A percentile compares a stretch with the other conserved stretches of the same genome.
These are phyloP conservation scores for Taphrina flavorubra DNA, from an alignment of 1,139 yeast genomes.

Conservation along the genomic window DNA sequence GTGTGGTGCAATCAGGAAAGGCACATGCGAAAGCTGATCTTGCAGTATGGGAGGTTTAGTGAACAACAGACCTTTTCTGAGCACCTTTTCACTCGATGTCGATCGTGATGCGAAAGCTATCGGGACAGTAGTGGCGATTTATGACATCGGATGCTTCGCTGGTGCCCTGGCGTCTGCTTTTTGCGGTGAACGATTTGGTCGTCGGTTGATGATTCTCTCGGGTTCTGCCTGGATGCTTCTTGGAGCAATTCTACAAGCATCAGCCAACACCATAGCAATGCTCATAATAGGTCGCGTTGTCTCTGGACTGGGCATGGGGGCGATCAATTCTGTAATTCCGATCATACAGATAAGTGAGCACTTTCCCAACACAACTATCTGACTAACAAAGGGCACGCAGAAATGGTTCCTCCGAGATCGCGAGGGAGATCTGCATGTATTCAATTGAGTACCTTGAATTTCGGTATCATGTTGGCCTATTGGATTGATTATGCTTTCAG, in stretches of 20 bases:
- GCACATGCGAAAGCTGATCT: neutral
- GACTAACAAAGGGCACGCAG: slow-evolving; percentile 53
- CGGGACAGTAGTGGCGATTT: slow-evolving; percentile 74
- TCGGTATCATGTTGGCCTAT: slow-evolving; percentile 41
- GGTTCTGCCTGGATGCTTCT: slow-evolving; percentile 66
- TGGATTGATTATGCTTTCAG: slow-evolving; percentile 36
- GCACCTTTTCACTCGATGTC: slow-evolving; percentile 53
- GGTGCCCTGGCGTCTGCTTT: slow-evolving; percentile 69
- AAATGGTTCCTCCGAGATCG: slow-evolving; percentile 62
- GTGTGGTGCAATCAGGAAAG: neutral
- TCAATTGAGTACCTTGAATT: slow-evolving; percentile 56
- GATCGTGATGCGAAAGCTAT: slow-evolving; percentile 47
- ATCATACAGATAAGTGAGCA: slow-evolving; percentile 15
- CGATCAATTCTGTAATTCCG: slow-evolving; percentile 18
- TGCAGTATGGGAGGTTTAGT: slow-evolving; percentile 67
- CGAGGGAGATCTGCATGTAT: slow-evolving; percentile 60
- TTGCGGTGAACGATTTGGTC: slow-evolving; percentile 68
- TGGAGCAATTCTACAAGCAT: slow-evolving; percentile 68
- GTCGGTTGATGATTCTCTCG: slow-evolving; percentile 65
- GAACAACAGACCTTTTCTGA: slow-evolving; percentile 61
- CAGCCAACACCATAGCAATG: slow-evolving; percentile 67
- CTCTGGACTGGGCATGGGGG: slow-evolving; percentile 57
- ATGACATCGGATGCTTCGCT: slow-evolving; percentile 76
- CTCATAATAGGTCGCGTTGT: slow-evolving; percentile 74
- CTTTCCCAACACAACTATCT: neutral